Evolutionary conservation across 306 rosid species (phyloP).

Genomic region (Fagus crenata): DNA sequence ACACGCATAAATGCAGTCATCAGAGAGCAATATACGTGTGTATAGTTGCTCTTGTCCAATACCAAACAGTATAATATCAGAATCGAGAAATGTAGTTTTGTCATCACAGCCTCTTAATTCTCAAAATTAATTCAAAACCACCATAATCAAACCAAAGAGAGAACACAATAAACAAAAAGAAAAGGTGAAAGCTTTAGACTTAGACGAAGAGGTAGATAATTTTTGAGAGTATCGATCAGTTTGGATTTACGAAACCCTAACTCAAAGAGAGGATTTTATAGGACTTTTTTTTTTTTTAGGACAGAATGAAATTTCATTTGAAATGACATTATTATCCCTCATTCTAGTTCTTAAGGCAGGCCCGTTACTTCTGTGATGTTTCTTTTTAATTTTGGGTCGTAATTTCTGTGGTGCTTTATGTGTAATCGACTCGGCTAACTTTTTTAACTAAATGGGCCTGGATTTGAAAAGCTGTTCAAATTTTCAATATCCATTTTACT

Average conservation of each 20-base stretch:
- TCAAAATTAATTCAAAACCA: neutral
- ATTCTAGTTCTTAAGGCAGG: no score
- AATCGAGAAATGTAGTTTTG: slow-evolving; percentile 57
- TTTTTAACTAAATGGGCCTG: no score
- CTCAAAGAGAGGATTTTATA: neutral
- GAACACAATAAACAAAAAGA: neutral
- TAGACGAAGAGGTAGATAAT: neutral
- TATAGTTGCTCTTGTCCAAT: slow-evolving; percentile 35
- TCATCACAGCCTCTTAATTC: slow-evolving; percentile 52
- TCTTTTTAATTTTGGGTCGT: no score
- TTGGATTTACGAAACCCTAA: slow-evolving; percentile 17
- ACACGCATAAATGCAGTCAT: slow-evolving; percentile 76
- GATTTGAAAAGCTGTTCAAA: no score
- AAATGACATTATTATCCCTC: slow-evolving; percentile 18
- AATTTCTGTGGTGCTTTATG: no score
- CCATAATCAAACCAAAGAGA: neutral
- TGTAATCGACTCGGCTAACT: no score
- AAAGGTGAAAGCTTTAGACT: neutral
- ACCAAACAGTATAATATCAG: slow-evolving; percentile 36
- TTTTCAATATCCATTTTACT: no score
- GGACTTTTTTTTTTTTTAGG: no score
- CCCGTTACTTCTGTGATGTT: neutral
- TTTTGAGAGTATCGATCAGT: neutral
- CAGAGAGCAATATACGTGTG: slow-evolving; percentile 24
- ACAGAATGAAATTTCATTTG: neutral